phyloP scores from a whole-genome alignment of 2,329 filamentous ascomycete genomes.

The Sarocladium brachiariae region DNA sequence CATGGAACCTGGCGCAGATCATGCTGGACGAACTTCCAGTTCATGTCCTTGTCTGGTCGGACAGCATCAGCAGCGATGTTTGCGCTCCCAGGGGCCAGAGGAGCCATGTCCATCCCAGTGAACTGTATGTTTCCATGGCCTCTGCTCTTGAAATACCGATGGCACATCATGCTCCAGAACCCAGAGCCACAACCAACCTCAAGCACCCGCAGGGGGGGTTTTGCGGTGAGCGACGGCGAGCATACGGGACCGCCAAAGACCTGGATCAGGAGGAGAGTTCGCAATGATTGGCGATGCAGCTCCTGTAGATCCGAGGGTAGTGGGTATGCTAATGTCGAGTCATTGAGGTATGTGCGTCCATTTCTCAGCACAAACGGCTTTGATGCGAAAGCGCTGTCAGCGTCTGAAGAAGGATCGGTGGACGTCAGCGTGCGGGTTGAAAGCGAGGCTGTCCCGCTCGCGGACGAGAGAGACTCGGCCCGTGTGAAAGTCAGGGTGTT shows the following conservation, averaged over 20 bases:
- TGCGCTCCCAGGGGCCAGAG: slow-evolving; percentile 47
- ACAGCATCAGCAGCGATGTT: slow-evolving; percentile 26
- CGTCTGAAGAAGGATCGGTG: slow-evolving; percentile 39
- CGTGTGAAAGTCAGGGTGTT: slow-evolving; percentile 27
- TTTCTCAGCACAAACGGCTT: slow-evolving; percentile 64
- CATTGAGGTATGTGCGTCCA: slow-evolving; percentile 76
- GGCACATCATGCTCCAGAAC: slow-evolving; percentile 85
- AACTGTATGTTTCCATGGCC: slow-evolving; percentile 68
- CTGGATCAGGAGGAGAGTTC: slow-evolving; percentile 73
- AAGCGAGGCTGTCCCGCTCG: slow-evolving; percentile 35
- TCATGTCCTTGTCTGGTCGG: slow-evolving; percentile 64
- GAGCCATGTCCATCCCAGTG: slow-evolving; percentile 75
- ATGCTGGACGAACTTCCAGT: slow-evolving; percentile 84
- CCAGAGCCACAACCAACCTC: slow-evolving; percentile 84
- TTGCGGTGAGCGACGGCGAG: slow-evolving; percentile 57
- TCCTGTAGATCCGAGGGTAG: slow-evolving; percentile 82
- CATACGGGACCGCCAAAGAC: slow-evolving; percentile 77
- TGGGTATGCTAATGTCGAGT: slow-evolving; percentile 68
- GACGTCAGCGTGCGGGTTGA: slow-evolving; percentile 41
- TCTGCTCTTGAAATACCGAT: slow-evolving; percentile 65
- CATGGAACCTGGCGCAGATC: slow-evolving; percentile 70
- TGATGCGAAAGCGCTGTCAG: slow-evolving; percentile 24
- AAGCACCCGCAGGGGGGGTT: slow-evolving; percentile 69
- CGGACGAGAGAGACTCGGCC: slow-evolving; percentile 40
- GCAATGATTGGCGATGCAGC: slow-evolving; percentile 78